These are phyloP conservation scores for Saururus chinensis DNA, from an alignment of 164 flowering plant genomes.

Conservation along the genomic window DNA sequence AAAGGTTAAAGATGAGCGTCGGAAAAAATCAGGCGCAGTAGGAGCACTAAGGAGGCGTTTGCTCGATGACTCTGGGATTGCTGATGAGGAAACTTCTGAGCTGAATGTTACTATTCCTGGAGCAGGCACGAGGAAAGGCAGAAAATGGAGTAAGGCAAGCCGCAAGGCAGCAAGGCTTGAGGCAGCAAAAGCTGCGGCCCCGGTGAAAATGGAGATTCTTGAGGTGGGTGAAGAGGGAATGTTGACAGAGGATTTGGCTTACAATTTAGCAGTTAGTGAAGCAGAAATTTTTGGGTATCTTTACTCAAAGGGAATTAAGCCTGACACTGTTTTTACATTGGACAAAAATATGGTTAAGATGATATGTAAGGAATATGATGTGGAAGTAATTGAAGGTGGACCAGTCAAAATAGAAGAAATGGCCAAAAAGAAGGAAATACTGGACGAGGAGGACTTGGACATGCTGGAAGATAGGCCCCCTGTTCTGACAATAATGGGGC, in stretches of 20 bases:
- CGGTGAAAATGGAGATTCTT: constrained; percentile 78
- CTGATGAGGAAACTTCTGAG: constrained; percentile 57
- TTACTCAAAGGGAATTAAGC: constrained; percentile 68
- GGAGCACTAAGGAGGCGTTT: constrained; percentile 48
- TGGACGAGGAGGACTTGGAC: constrained; percentile 85
- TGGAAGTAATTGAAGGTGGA: constrained; percentile 78
- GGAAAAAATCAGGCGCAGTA: constrained; percentile 40
- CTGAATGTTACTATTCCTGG: constrained; percentile 56
- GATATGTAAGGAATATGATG: constrained; percentile 71
- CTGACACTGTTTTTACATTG: constrained; percentile 65
- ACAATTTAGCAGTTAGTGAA: constrained; percentile 63
- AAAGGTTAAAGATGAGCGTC: constrained; percentile 53
- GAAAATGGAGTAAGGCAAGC: constrained; percentile 89
- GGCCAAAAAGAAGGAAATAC: constrained; percentile 74
- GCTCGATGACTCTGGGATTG: constrained; percentile 25
- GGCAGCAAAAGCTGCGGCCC: constrained; percentile 82
- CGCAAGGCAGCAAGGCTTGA: constrained; percentile 74
- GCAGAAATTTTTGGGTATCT: constrained; percentile 76
- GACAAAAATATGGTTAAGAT: constrained; percentile 80
- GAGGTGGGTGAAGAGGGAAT: constrained; percentile 90
- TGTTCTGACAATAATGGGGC: constrained; percentile 94
- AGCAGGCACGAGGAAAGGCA: constrained; percentile 51
- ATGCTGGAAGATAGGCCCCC: constrained; percentile 84
- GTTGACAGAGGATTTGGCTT: constrained; percentile 72
- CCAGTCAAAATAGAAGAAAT: constrained; percentile 63